Evolutionary conservation across 805 yeast genomes (phyloP).

Genomic region (Candida maesae): DNA sequence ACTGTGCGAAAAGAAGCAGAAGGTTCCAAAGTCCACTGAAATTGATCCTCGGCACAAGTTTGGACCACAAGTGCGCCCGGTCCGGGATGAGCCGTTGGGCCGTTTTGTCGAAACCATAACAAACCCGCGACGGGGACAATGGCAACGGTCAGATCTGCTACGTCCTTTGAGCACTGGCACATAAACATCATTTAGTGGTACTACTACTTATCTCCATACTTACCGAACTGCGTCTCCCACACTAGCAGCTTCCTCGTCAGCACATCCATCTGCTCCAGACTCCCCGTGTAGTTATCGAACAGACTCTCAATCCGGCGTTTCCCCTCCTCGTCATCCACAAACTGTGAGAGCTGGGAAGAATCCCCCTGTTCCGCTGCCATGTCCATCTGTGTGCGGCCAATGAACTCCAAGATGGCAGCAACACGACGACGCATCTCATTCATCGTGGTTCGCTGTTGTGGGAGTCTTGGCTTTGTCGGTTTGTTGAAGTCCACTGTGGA

Average conservation of each 20-base stretch:
- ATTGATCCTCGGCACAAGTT: too few relatives aligned
- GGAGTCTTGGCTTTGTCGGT: conserved; percentile 80
- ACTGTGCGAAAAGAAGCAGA: too few relatives aligned
- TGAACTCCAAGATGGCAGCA: conserved; percentile 86
- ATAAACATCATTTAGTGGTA: too few relatives aligned
- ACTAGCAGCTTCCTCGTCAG: conserved; percentile 63
- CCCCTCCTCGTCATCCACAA: conserved; percentile 39
- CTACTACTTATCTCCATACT: conserved; percentile 20
- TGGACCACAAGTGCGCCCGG: too few relatives aligned
- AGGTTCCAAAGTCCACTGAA: too few relatives aligned
- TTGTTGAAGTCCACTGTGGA: conserved; percentile 52
- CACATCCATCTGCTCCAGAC: conserved; percentile 63
- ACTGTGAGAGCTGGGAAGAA: conserved; percentile 45
- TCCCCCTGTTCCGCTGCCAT: conserved; percentile 68
- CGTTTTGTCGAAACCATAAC: too few relatives aligned
- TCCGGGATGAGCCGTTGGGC: too few relatives aligned
- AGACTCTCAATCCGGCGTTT: conserved; percentile 38
- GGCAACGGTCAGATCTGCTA: too few relatives aligned
- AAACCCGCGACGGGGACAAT: too few relatives aligned
- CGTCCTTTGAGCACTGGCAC: too few relatives aligned
- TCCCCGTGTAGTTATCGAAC: conserved; percentile 51
- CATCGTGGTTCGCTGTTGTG: conserved; percentile 68
- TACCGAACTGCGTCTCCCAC: conserved; percentile 74
- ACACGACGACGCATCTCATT: conserved; percentile 86
- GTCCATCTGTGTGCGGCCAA: conserved; percentile 83